Evolutionary conservation across 2,329 filamentous ascomycete species (phyloP), one percentile per base, ranked within the genome.

Genomic region (Calonectria pseudoreteaudii): DNA sequence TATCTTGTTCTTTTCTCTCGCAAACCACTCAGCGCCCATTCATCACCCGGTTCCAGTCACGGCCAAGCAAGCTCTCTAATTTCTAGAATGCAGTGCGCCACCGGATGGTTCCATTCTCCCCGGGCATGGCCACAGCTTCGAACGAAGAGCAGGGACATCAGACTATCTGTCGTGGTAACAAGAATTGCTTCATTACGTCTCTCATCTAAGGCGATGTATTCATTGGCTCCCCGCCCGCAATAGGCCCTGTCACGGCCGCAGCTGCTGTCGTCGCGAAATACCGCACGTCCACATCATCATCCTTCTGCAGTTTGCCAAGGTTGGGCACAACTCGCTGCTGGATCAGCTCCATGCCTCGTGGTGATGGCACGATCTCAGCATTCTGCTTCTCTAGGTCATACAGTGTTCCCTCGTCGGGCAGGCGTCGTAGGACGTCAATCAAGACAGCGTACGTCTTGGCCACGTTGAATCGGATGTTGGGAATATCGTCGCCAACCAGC

Each of bases 381-480:
- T 92, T 93, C 34, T 93, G 91, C 88, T 98, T 97, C 86, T 98
- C 95, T 73, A 97, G 86, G 67, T 95, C 92, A 83, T 94, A 92
- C 75, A 98, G 89, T 18, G 96, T 98, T 75, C 95, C 95, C 82
- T 97, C 90, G 69, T 96, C 94, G 3, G 97, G 96, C 70, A 99
- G 90, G 80, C 95, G 94, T 86, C 96, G 95, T 82, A 99, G 90
- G n/a, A 96, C 95, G 79, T 94, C 93, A 81, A 98, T 95, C 73
- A 99, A 88, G 66, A 97, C 93, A 28, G 93, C 92, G 83, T 98
- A 99, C 60, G 97, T 98, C 89, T 99, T 99, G 80, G 97, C 97
- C 62, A 99, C 97, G 85, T 99, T 99, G 91, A 99, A 99, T 66
- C 97, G 95, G 84, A 99, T 99, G 87, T 99, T 99, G 79, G 97